phyloP scores from a whole-genome alignment of 768 basidiomycete species.

The Hygrophorus russula region DNA sequence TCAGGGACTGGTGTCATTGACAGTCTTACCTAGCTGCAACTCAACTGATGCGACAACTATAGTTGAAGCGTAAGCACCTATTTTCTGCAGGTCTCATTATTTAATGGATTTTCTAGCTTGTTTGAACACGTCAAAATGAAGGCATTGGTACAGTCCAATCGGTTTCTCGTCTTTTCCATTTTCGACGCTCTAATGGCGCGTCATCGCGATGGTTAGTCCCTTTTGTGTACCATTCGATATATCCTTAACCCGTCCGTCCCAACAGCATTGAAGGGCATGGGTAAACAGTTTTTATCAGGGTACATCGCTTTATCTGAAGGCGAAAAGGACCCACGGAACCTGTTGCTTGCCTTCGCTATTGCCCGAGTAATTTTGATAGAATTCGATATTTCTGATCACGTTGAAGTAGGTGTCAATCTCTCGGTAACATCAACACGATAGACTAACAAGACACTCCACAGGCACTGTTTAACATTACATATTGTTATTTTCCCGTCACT shows the following conservation, averaged over 20 bases:
- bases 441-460: slow-evolving; percentile 17
- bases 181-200: slow-evolving; percentile 67
- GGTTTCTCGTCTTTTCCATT: slow-evolving; percentile 72
- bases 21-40: slow-evolving; percentile 49
- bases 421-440: not conserved
- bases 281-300: slow-evolving; percentile 57
- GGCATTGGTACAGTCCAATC: slow-evolving; percentile 67
- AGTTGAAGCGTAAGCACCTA: slow-evolving; percentile 39
- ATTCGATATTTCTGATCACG: slow-evolving; percentile 62
- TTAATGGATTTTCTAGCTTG: slow-evolving; percentile 32
- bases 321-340: slow-evolving; percentile 95
- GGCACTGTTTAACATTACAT: slow-evolving; percentile 89
- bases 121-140: slow-evolving; percentile 76
- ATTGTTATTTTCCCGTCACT: slow-evolving; percentile 98
- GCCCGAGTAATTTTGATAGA: slow-evolving; percentile 79
- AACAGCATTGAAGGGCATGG: slow-evolving; percentile 61
- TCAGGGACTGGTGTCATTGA: slow-evolving; percentile 60
- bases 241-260: slow-evolving; percentile 4
- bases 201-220: slow-evolving; percentile 49
- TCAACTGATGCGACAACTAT: slow-evolving; percentile 54
- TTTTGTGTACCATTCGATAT: not conserved
- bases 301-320: slow-evolving; percentile 83
- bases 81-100: not conserved
- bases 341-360: slow-evolving; percentile 83
- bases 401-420: slow-evolving; percentile 51